Evolutionary conservation across 2,329 filamentous ascomycete genomes (phyloP).

Genomic region (Penicillium sp.): DNA sequence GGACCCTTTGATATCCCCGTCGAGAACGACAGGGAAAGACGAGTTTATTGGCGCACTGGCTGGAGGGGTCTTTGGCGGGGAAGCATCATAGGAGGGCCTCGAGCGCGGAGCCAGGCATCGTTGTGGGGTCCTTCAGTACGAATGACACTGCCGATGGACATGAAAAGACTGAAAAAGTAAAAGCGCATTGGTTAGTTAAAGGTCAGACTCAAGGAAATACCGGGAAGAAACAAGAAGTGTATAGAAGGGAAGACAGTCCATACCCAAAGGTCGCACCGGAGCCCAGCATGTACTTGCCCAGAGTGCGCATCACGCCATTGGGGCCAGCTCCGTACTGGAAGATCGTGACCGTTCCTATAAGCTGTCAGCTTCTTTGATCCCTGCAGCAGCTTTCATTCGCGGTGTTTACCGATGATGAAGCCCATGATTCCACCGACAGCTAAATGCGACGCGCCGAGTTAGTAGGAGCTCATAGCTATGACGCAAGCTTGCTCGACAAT

Average conservation of each 20-base stretch:
- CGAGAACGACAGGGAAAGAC: conserved; percentile 2
- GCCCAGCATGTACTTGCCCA: conserved; percentile 95
- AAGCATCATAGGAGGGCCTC: conserved; percentile 70
- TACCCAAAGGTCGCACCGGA: conserved; percentile 97
- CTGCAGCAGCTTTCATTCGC: background rate
- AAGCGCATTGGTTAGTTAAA: background rate
- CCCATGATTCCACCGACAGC: conserved; percentile 95
- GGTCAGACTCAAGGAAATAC: background rate
- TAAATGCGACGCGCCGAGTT: conserved; percentile 41
- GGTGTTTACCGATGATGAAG: conserved; percentile 80
- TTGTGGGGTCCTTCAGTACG: conserved; percentile 83
- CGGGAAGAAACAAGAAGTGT: background rate
- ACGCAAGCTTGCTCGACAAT: conserved; percentile 3
- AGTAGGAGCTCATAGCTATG: conserved; percentile 10
- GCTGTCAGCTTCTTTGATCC: conserved; percentile 3
- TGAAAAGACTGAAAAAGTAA: conserved; percentile 69
- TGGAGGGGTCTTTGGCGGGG: conserved; percentile 44
- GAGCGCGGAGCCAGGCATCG: conserved; percentile 71
- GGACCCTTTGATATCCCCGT: conserved; percentile 9
- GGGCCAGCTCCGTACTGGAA: conserved; percentile 91
- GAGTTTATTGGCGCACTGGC: conserved; percentile 31
- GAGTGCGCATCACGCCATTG: conserved; percentile 87
- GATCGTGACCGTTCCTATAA: conserved; percentile 81
- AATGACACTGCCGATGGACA: conserved; percentile 97
- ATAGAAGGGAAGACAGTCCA: conserved; percentile 19